A percentile compares a stretch with the other conserved stretches of the same genome.
These are phyloP conservation scores for Stropharia rugosoannulata DNA, from an alignment of 768 basidiomycete genomes.

Conservation along the genomic window DNA sequence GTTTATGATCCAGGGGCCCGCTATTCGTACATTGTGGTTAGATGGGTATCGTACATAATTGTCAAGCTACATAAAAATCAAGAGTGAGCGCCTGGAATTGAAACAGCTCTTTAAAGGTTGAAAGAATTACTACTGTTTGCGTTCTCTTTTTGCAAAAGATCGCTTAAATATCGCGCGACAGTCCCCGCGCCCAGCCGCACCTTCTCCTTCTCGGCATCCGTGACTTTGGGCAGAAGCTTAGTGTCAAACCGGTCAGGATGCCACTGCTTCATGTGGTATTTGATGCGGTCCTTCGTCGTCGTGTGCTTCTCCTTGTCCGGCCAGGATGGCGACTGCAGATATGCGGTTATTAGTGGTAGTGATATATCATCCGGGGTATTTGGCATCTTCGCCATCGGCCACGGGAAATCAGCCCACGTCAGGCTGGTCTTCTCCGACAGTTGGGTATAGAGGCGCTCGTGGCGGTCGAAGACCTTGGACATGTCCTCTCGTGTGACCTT, in stretches of 20 bases:
- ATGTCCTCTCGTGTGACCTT: conserved; percentile 59
- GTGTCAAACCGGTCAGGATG: conserved; percentile 84
- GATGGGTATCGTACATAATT: conserved; percentile 19
- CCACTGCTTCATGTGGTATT: conserved; percentile 74
- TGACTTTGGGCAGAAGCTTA: conserved; percentile 62
- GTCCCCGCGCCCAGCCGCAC: conserved; percentile 73
- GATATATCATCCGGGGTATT: conserved; percentile 61
- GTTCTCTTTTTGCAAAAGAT: conserved; percentile 58
- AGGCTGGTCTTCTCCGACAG: conserved; percentile 41
- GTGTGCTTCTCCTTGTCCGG: conserved; percentile 52
- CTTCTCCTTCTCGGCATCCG: conserved; percentile 59
- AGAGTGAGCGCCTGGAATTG: conserved; percentile 5
- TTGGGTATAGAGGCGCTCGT: conserved; percentile 62
- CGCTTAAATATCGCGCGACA: conserved; percentile 71
- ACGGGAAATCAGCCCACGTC: conserved; percentile 70
- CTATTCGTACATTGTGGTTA: conserved; percentile 13
- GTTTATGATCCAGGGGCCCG: conserved; percentile 2
- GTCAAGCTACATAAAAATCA: conserved; percentile 17
- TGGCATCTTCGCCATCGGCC: conserved; percentile 67
- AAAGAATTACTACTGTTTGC: conserved; percentile 20
- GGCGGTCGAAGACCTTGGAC: conserved; percentile 51
- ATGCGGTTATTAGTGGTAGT: conserved; percentile 51
- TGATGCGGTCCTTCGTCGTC: conserved; percentile 66
- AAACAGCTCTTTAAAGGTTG: conserved; percentile 14
- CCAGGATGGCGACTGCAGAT: conserved; percentile 57